Evolutionary conservation across 176 grass and related monocot genomes (phyloP).

Genomic region (Poa pratensis): DNA sequence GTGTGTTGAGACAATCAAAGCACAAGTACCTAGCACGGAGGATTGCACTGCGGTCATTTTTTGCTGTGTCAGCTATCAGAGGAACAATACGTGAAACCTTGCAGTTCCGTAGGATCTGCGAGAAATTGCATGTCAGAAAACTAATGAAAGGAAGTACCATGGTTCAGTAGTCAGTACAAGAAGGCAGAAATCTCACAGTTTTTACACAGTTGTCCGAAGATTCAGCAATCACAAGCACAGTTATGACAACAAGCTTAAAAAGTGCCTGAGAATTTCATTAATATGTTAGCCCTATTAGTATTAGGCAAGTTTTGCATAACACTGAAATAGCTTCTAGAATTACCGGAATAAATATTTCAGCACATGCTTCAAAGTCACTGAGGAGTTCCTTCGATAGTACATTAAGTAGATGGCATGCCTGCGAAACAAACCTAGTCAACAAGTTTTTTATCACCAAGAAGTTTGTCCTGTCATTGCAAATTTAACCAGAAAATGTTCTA

Average conservation of each 20-base stretch:
- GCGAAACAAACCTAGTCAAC: conserved; percentile 24
- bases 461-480: conserved; percentile 22
- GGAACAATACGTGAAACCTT: conserved; percentile 76
- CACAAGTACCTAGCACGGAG: conserved; percentile 83
- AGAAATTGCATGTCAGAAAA: conserved; percentile 48
- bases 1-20: conserved; percentile 16
- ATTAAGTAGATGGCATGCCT: conserved; percentile 88
- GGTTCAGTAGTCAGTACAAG: conserved; percentile 14
- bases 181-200: conserved; percentile 71
- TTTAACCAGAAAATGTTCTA: conserved; percentile 19
- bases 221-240: conserved; percentile 92
- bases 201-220: conserved; percentile 89
- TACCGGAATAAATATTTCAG: conserved; percentile 95
- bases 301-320: conserved; percentile 22
- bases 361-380: conserved; percentile 83
- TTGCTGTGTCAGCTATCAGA: conserved; percentile 62
- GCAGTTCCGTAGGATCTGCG: conserved; percentile 84
- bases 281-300: conserved; percentile 38
- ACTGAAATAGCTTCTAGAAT: conserved; percentile 43
- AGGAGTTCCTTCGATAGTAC: conserved; percentile 88
- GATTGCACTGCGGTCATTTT: conserved; percentile 65
- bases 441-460: conserved; percentile 22
- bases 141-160: conserved; percentile 18
- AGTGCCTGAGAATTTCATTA: conserved; percentile 57
- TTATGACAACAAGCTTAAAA: conserved; percentile 97